Evolutionary conservation across 2,329 filamentous ascomycete species (phyloP), one percentile per base, ranked within the genome.

Genomic region (Basipetospora chlamydospora): DNA sequence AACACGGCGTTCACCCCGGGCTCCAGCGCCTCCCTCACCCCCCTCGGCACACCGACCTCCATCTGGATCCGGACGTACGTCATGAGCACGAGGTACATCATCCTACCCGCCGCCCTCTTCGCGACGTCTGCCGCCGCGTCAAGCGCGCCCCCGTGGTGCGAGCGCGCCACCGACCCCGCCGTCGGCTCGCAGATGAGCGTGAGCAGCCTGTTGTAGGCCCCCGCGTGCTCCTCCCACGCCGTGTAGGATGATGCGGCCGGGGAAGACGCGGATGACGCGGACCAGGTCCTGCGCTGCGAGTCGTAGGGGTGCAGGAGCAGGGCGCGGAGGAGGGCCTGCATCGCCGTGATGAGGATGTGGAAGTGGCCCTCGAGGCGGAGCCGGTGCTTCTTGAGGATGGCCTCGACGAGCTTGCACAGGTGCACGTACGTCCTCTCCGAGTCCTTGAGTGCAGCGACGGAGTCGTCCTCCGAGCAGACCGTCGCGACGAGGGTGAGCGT

Each of bases 361-460:
- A 73, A 72, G 42, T 74, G 73, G 2, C 72, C 73, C 45, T 76
- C 67, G 2, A 79, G 58, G 8, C 74, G 70, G 29, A 73, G 59
- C 4, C 74, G 61, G 50, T 78, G 71, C 33, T 71, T 68, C 47
- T 66, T 66, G 48, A 79, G 66, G 26, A 78, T 55, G 16, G 61
- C 55, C 38, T 73, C 68, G 15, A 73, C 55, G 7, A 79, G 57
- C 37, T 60, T 63, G 54, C 66, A 75, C 12, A 71, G 53, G 47
- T 56, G 56, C 2, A 57, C 48, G 46, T 62, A 74, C 0, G 60
- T 51, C 5, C 57, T 52, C 6, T 56, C 49, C 1, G 56, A 53
- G 12, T 48, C 46, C 28, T 48, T 46, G 29, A 53, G 45, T 26
- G 39, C 32, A 20, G 49, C 43, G 15, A 50, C 39, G 26, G 41